Conservation (phyloP, 2,329 filamentous ascomycete genomes). For the Alternaria gaisen region DNA sequence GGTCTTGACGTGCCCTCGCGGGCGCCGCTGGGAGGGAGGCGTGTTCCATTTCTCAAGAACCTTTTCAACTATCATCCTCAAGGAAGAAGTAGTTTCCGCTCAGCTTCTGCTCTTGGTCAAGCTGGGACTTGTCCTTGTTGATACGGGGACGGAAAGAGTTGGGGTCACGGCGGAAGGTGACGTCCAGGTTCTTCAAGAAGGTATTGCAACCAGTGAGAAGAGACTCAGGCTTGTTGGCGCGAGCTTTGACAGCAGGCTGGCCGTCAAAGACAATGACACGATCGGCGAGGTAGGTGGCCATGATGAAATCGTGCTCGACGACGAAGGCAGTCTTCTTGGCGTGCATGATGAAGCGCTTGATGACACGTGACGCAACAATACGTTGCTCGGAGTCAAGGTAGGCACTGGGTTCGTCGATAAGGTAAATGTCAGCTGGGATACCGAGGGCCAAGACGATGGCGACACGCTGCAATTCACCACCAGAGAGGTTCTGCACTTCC, state of each 20-base stretch:
- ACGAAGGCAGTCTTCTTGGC: constrained; percentile 99
- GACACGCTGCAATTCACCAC: constrained; percentile 99
- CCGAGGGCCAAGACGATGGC: constrained; percentile 97
- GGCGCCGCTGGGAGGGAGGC: constrained; percentile 45
- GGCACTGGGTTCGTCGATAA: constrained; percentile 86
- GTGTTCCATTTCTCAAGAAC: constrained; percentile 62
- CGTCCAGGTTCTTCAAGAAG: constrained; percentile 95
- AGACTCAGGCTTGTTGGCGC: constrained; percentile 89
- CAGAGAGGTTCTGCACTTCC: constrained; percentile 98
- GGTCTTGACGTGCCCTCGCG: constrained; percentile 53
- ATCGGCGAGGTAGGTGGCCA: constrained; percentile 84
- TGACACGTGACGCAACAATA: constrained; percentile 95
- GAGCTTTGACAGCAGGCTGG: constrained; percentile 84
- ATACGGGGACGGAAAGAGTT: constrained; percentile 96
- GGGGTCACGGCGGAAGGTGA: constrained; percentile 98
- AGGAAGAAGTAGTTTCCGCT: constrained; percentile 97
- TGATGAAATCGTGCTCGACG: constrained; percentile 99
- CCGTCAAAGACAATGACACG: constrained; percentile 99
- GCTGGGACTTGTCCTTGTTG: constrained; percentile 95
- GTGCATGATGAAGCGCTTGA: constrained; percentile 99
- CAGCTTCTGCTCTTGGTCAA: constrained; percentile 97
- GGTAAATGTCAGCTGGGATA: constrained; percentile 94
- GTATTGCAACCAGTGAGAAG: constrained; percentile 94
- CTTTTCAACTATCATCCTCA: constrained; percentile 81
- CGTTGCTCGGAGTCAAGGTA: constrained; percentile 99